Percentiles rank a stretch among this genome's conserved stretches.
These are phyloP conservation scores for Solanum tarapatanum DNA, from an alignment of 257 asterid genomes.

Conservation along the genomic window DNA sequence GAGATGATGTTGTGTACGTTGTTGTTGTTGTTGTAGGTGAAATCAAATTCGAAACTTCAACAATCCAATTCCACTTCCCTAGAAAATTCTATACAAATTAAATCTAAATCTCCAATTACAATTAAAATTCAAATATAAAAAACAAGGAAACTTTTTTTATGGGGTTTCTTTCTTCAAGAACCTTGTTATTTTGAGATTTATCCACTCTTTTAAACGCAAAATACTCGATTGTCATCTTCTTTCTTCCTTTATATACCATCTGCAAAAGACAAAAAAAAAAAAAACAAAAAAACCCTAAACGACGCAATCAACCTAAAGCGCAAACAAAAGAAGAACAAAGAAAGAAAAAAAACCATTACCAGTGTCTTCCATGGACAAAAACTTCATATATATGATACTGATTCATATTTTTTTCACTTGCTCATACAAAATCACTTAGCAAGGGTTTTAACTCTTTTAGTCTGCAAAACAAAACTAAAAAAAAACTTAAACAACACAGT, in stretches of 20 bases:
- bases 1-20: too few species aligned
- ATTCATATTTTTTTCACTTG: too few species aligned
- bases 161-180: slow-evolving; percentile 70
- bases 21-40: background rate
- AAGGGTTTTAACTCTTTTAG: too few species aligned
- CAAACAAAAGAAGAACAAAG: too few species aligned
- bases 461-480: too few species aligned
- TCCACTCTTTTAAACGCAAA: slow-evolving; percentile 93
- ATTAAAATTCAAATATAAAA: background rate
- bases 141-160: background rate
- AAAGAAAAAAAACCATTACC: too few species aligned
- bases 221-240: slow-evolving; percentile 89
- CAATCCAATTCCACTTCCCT: background rate
- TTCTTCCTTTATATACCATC: slow-evolving; percentile 92
- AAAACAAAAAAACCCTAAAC: too few species aligned
- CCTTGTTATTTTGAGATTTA: slow-evolving; percentile 70
- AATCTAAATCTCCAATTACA: background rate
- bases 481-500: too few species aligned
- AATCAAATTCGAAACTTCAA: background rate
- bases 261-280: slow-evolving; percentile 1
- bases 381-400: too few species aligned
- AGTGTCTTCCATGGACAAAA: too few species aligned
- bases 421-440: too few species aligned
- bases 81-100: background rate
- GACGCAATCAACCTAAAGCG: too few species aligned